Base-by-base conservation (phyloP, 108 stramenopile species). In the Cyclotella atomus region DNA sequence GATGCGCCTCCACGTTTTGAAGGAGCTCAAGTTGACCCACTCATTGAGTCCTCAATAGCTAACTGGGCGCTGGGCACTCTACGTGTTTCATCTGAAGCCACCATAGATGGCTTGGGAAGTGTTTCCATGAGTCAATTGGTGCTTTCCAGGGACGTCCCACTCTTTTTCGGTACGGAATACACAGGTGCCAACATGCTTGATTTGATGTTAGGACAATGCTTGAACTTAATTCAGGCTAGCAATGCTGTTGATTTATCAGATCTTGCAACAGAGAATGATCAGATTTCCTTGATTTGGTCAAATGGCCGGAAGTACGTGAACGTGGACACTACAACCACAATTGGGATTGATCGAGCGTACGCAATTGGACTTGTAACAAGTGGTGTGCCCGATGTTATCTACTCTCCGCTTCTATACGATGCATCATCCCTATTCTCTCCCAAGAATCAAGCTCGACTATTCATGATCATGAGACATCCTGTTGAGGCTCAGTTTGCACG, bases 151-250 rank as follows among this genome's bases (percentile, higher is more conserved):
- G 80, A 81, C 55, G 62, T 81, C n/a, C 80, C 80, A 0, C 63
- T 71, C 1, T 76, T 71, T 38, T 81, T 69, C 59, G 75, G 75
- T 3, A 14, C 49, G 30, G 25, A 45, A 23, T 77, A 50, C 38
- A 46, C 63, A 4, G 76, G 76, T 6, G 41, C 21, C 2, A 47
- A 57, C n/a, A 34, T 65, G 16, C 9, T 73, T 45, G 76, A 72
- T 30, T 10, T 35, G 20, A n/a, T 56, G 0, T 24, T 77, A 6
- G 70, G 71, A 16, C 41, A 56, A 45, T 77, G 76, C 53, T 29
- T 77, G 12, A 43, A 66, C 19, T 54, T 77, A 32, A 70, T 77
- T 1, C 64, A 65, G 36, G 71, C 71, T 19, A 66, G 54, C 33
- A 46, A 72, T 0, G 56, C 16, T n/a, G n/a, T n/a, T 52, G 57